phyloP scores from a whole-genome alignment of 2,329 filamentous ascomycete species.

The Pseudogymnoascus sp. region DNA sequence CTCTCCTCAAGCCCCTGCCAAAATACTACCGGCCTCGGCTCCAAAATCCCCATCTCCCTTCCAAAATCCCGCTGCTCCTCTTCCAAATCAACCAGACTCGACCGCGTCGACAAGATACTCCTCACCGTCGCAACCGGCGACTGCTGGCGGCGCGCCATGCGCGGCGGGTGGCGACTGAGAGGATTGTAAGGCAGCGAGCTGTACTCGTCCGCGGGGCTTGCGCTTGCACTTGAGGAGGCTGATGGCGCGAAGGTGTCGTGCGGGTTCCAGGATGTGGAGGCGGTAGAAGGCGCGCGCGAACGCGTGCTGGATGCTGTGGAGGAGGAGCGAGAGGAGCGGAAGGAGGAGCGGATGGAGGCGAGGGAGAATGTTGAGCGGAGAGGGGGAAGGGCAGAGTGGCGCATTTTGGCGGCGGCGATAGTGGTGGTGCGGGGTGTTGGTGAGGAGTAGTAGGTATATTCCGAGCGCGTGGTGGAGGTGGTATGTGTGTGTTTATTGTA shows the following conservation, averaged over 20 bases:
- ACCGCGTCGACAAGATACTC: slow-evolving; percentile 51
- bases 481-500: background rate
- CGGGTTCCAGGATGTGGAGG: slow-evolving; percentile 24
- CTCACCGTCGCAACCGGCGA: slow-evolving; percentile 45
- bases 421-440: background rate
- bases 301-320: slow-evolving; percentile 24
- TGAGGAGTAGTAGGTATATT: background rate
- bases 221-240: background rate
- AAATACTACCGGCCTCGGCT: slow-evolving; percentile 56
- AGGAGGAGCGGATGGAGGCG: slow-evolving; percentile 44
- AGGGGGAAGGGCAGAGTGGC: slow-evolving; percentile 25
- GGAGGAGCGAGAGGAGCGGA: slow-evolving; percentile 43
- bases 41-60: slow-evolving; percentile 48
- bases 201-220: background rate
- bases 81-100: slow-evolving; percentile 50
- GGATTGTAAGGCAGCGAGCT: background rate
- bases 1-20: slow-evolving; percentile 58
- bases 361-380: slow-evolving; percentile 38
- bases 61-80: slow-evolving; percentile 49
- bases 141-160: slow-evolving; percentile 22
- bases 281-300: slow-evolving; percentile 37
- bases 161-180: background rate
- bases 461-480: background rate
- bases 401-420: slow-evolving; percentile 21
- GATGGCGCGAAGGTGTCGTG: background rate